Conservation (phyloP, 108 stramenopile genomes). For the Cyclotella baltica region DNA sequence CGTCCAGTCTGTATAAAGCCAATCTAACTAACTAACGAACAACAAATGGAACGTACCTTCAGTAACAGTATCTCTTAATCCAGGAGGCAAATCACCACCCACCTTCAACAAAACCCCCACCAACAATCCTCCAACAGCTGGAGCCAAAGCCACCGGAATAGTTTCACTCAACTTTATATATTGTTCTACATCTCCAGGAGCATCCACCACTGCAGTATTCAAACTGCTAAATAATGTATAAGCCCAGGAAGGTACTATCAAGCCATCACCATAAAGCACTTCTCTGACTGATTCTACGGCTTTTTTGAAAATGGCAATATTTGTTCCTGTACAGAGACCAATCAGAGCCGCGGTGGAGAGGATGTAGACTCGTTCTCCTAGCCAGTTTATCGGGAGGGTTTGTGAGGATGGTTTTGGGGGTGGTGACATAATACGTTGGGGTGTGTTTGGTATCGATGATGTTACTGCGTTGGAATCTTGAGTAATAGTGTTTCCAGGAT, state of each 20-base stretch:
- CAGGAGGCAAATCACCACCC: constrained; percentile 71
- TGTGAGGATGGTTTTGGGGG: neutral
- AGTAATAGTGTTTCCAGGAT: too few species aligned
- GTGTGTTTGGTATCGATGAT: neutral
- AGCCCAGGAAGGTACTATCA: constrained; percentile 15
- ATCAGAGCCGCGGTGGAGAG: constrained; percentile 65
- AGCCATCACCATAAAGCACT: constrained; percentile 54
- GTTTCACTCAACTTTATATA: constrained; percentile 31
- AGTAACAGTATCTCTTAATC: constrained; percentile 66
- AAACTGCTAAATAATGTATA: too few species aligned
- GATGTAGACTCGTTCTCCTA: constrained; percentile 54
- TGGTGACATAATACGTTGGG: neutral
- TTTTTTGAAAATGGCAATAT: constrained; percentile 76
- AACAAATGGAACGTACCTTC: constrained; percentile 58
- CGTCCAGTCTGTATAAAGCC: too few species aligned
- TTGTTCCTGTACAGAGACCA: constrained; percentile 68
- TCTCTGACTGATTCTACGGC: constrained; percentile 66
- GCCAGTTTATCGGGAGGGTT: constrained; percentile 46
- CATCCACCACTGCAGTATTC: too few species aligned
- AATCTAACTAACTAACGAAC: too few species aligned
- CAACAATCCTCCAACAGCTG: constrained; percentile 70
- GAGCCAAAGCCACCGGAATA: constrained; percentile 54
- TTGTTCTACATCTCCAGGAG: constrained; percentile 1
- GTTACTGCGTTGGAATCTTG: neutral
- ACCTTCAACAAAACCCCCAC: constrained; percentile 54